phyloP scores from a whole-genome alignment of 257 asterid genomes.

The Przewalskia tangutica region DNA sequence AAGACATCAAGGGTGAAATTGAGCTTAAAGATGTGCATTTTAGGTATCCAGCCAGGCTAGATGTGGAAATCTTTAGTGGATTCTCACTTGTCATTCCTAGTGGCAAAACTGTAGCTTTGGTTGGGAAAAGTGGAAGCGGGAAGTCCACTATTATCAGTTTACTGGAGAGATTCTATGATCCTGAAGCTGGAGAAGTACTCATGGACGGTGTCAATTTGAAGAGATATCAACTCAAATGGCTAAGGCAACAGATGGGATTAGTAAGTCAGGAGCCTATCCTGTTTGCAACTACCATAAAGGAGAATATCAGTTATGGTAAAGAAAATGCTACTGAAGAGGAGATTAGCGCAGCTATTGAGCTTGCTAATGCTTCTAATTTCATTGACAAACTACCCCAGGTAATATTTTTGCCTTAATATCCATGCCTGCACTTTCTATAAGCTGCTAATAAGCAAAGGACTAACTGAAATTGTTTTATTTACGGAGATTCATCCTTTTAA shows the following conservation, averaged over 20 bases:
- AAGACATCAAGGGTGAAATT: slow-evolving; percentile 22
- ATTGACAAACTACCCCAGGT: slow-evolving; percentile 23
- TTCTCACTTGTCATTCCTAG: slow-evolving; percentile 18
- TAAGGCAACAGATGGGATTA: slow-evolving; percentile 21
- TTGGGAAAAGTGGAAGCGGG: slow-evolving; percentile 27
- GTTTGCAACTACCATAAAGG: slow-evolving; percentile 18
- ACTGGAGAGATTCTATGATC: slow-evolving; percentile 27
- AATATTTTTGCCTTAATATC: background rate
- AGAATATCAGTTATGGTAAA: slow-evolving; percentile 23
- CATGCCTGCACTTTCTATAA: background rate
- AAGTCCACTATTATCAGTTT: slow-evolving; percentile 23
- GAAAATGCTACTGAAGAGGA: slow-evolving; percentile 16
- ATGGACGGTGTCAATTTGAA: slow-evolving; percentile 23
- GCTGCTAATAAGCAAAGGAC: background rate
- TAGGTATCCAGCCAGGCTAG: slow-evolving; percentile 22
- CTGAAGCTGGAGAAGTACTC: slow-evolving; percentile 20
- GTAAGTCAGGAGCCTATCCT: slow-evolving; percentile 29
- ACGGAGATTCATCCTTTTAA: background rate
- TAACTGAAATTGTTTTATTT: background rate
- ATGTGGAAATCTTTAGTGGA: slow-evolving; percentile 21
- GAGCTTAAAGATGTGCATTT: slow-evolving; percentile 22
- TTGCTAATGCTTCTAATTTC: slow-evolving; percentile 19
- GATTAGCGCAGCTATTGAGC: slow-evolving; percentile 12
- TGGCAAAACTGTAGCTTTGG: slow-evolving; percentile 18
- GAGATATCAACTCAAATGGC: slow-evolving; percentile 17